Evolutionary conservation across 805 yeast genomes (phyloP).

Genomic region (Clavispora fructus): DNA sequence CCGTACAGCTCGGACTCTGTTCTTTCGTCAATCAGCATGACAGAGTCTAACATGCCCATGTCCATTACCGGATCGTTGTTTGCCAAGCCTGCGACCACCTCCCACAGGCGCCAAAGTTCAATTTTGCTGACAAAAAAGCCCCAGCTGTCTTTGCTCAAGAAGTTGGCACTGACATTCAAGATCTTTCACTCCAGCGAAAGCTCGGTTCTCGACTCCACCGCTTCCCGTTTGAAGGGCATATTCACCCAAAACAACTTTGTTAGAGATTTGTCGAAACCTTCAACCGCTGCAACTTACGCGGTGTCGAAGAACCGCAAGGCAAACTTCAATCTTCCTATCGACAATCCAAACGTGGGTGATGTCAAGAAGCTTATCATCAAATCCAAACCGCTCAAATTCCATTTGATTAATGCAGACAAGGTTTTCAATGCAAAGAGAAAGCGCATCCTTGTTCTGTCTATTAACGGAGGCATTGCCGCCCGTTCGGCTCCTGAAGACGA

Average conservation of each 20-base stretch:
- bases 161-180: slow-evolving; percentile 31
- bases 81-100: slow-evolving; percentile 5
- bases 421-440: slow-evolving; percentile 32
- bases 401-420: slow-evolving; percentile 37
- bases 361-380: slow-evolving; percentile 34
- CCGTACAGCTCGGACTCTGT: slow-evolving; percentile 28
- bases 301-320: slow-evolving; percentile 1
- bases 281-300: neutral
- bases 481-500: neutral
- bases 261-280: slow-evolving; percentile 2
- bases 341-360: slow-evolving; percentile 18
- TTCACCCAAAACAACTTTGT: slow-evolving; percentile 25
- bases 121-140: slow-evolving; percentile 13
- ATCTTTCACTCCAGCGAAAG: slow-evolving; percentile 20
- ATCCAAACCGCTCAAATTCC: slow-evolving; percentile 37
- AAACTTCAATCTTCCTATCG: slow-evolving; percentile 1
- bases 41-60: slow-evolving; percentile 24
- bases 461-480: neutral
- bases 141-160: slow-evolving; percentile 24
- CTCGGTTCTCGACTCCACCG: slow-evolving; percentile 1
- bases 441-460: slow-evolving; percentile 17
- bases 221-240: slow-evolving; percentile 23
- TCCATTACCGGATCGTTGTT: slow-evolving; percentile 28
- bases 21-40: slow-evolving; percentile 17
- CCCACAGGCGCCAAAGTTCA: slow-evolving; percentile 2